Evolutionary conservation across 73 alveolate genomes (phyloP).

Genomic region (Tetrahymena borealis): DNA sequence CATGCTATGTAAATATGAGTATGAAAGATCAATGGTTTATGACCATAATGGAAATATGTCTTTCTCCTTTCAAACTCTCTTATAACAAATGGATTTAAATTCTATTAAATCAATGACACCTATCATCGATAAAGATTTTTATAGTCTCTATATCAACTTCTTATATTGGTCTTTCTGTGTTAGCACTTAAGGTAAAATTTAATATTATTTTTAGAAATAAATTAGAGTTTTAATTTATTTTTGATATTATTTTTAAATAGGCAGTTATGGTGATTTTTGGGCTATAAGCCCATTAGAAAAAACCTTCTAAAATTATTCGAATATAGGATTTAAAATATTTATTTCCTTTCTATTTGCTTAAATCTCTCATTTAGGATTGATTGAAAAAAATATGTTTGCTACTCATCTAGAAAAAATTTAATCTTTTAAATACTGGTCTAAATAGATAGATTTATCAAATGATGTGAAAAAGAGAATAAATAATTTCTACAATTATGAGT

Average conservation of each 20-base stretch:
- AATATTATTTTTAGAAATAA: neutral
- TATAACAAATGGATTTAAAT: neutral
- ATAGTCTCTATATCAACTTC: neutral
- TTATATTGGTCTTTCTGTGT: neutral
- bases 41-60: constrained; percentile 4
- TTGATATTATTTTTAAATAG: neutral
- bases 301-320: neutral
- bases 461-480: neutral
- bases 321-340: neutral
- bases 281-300: neutral
- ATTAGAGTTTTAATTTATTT: neutral
- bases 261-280: constrained; percentile 1
- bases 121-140: neutral
- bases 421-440: neutral
- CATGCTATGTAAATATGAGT: constrained; percentile 34
- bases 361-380: neutral
- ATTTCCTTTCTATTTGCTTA: neutral
- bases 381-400: neutral
- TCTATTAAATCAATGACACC: neutral
- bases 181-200: neutral
- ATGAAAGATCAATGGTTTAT: constrained; percentile 30
- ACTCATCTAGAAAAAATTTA: neutral
- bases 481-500: neutral
- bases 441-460: neutral
- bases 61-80: neutral